Evolutionary conservation across 768 basidiomycete species (phyloP), one percentile per base, ranked within the genome.

Genomic region (Psilocybe azurescens): DNA sequence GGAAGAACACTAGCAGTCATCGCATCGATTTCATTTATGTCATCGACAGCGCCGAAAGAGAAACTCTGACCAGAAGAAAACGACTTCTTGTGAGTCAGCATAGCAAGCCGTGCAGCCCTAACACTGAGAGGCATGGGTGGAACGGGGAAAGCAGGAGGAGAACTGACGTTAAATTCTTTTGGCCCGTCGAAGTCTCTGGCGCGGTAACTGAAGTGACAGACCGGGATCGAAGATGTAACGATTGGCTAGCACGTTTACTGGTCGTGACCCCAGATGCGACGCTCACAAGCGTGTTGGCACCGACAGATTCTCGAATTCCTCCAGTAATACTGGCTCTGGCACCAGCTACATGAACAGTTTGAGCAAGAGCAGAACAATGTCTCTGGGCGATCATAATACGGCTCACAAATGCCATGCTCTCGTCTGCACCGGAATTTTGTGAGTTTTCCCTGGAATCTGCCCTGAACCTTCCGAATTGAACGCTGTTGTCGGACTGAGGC

Each of bases 51-150:
- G 10, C 83, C 81, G 62, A 90, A 87, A 3, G 86, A 87, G 68
- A 86, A 87, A 29, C 58, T 36, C 5, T 63, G 56, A 24, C 85
- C 86, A 46, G 86, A 87, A 0, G 87, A 88, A 63, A 83, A 83
- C 0, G 86, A 88, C 65, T 86, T 87, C 74, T 84, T 82, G 74
- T 89, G 88, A 3, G 77, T 73, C 29, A 86, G 78, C 69, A 80
- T 74, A 44, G 82, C 84, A n/a, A 81, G 80, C 54, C 82, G 84
- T 51, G 83, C 86, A 30, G 80, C 81, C 66, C 83, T 79, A 52
- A 89, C 83, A 60, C 81, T 88, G 0, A 88, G 88, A 32, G 89
- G 89, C n/a, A 89, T 92, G 2, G 90, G 89, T 10, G 90, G 89
- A 36, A 91, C 81, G 9, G 90, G 89, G 65, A 85, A 83, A 1